Conservation (phyloP, 2,329 filamentous ascomycete genomes). For the Cladosporium halotolerans region DNA sequence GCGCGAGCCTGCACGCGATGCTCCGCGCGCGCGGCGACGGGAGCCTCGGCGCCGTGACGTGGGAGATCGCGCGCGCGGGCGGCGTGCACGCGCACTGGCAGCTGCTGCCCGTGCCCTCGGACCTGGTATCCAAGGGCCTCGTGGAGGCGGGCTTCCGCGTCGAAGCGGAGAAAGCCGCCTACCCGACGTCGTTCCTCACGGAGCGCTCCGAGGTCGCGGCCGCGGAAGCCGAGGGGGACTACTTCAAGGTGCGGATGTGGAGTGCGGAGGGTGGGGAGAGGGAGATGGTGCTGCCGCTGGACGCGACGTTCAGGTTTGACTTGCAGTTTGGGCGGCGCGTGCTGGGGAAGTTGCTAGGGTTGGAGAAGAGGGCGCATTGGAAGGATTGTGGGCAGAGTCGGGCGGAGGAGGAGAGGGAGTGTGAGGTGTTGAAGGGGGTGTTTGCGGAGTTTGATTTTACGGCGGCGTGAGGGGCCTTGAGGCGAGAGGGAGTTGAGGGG, state of each 20-base stretch:
- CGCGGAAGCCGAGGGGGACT: constrained; percentile 24
- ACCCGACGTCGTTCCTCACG: constrained; percentile 46
- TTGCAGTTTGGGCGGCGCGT: constrained; percentile 85
- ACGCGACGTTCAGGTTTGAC: constrained; percentile 73
- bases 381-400: constrained; percentile 72
- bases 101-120: constrained; percentile 67
- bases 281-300: constrained; percentile 67
- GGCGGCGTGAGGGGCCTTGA: neutral
- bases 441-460: constrained; percentile 73
- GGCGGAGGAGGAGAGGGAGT: constrained; percentile 73
- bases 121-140: constrained; percentile 63
- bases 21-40: constrained; percentile 40
- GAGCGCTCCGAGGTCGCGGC: constrained; percentile 18
- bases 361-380: constrained; percentile 79
- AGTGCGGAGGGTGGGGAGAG: constrained; percentile 42
- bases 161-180: constrained; percentile 69
- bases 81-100: constrained; percentile 95
- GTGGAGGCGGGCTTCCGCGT: constrained; percentile 86
- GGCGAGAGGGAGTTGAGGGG: neutral
- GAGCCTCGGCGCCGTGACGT: constrained; percentile 74
- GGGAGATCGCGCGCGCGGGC: constrained; percentile 76
- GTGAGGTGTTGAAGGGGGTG: constrained; percentile 68
- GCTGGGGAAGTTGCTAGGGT: constrained; percentile 74
- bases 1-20: constrained; percentile 71
- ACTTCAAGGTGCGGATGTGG: constrained; percentile 32